Percentiles rank a stretch among this genome's conserved stretches.
phyloP scores from a whole-genome alignment of 2,329 filamentous ascomycete species.

The Exophiala xenobiotica region DNA sequence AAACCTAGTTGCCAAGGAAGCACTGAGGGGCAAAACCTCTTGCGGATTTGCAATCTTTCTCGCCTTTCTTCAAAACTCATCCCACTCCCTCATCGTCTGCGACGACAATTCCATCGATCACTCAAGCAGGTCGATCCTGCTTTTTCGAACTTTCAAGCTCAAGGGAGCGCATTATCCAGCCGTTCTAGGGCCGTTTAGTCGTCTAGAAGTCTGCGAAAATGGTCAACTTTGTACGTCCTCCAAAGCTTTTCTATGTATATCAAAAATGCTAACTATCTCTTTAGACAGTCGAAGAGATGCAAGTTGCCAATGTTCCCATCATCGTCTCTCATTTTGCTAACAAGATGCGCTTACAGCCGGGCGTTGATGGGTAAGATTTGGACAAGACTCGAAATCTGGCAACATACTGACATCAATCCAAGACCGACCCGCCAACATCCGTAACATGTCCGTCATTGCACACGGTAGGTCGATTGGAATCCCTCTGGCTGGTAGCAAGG shows the following conservation, averaged over 20 bases:
- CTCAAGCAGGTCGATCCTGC: conserved; percentile 25
- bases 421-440: conserved; percentile 59
- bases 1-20: no score
- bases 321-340: neutral
- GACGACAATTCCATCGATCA: conserved; percentile 14
- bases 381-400: conserved; percentile 43
- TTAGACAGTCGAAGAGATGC: conserved; percentile 87
- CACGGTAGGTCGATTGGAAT: conserved; percentile 61
- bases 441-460: conserved; percentile 99
- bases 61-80: neutral
- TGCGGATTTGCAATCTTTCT: no score
- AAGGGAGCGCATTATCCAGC: conserved; percentile 27
- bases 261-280: conserved; percentile 36
- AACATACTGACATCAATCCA: neutral
- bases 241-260: conserved; percentile 50
- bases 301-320: conserved; percentile 11
- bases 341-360: conserved; percentile 2
- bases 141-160: conserved; percentile 21
- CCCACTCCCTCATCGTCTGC: conserved; percentile 7
- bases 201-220: conserved; percentile 77
- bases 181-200: conserved; percentile 16
- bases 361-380: conserved; percentile 42
- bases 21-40: no score
- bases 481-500: neutral
- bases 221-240: conserved; percentile 65